phyloP scores from a whole-genome alignment of 371 early-diverging fungal species.

The Mortierella sp. region DNA sequence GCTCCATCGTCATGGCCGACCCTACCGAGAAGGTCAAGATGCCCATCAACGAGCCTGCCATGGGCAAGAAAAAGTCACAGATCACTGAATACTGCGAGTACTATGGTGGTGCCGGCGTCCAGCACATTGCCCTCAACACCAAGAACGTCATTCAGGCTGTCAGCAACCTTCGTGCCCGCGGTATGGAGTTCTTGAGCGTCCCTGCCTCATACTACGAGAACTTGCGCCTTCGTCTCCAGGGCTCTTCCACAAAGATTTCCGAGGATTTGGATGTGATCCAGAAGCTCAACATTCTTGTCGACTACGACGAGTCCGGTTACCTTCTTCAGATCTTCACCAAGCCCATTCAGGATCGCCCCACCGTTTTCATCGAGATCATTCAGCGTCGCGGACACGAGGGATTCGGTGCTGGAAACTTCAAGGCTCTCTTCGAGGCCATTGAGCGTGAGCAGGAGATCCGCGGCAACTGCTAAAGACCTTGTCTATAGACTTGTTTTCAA shows the following conservation, averaged over 20 bases:
- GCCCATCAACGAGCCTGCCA: conserved; percentile 98
- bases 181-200: conserved; percentile 91
- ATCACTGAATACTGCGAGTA: conserved; percentile 98
- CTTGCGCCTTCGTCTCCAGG: conserved; percentile 78
- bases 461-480: conserved; percentile 80
- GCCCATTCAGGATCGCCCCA: conserved; percentile 96
- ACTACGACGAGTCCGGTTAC: conserved; percentile 97
- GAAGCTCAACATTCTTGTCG: conserved; percentile 91
- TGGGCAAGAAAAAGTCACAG: conserved; percentile 94
- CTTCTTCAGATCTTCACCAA: conserved; percentile 95
- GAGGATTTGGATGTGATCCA: conserved; percentile 89
- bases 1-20: conserved; percentile 97
- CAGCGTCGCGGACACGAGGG: conserved; percentile 96
- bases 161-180: conserved; percentile 83
- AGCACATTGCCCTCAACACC: conserved; percentile 96
- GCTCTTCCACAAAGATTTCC: conserved; percentile 75
- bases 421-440: conserved; percentile 95
- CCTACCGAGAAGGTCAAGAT: conserved; percentile 93
- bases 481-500: neutral
- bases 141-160: conserved; percentile 89
- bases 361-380: conserved; percentile 96
- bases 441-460: conserved; percentile 94
- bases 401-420: conserved; percentile 99
- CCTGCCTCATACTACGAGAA: conserved; percentile 94
- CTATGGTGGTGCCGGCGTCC: conserved; percentile 94